Evolutionary conservation across 208 protist genomes (phyloP), one percentile per base, ranked within the genome.

Genomic region (Acanthamoeba triangularis): DNA sequence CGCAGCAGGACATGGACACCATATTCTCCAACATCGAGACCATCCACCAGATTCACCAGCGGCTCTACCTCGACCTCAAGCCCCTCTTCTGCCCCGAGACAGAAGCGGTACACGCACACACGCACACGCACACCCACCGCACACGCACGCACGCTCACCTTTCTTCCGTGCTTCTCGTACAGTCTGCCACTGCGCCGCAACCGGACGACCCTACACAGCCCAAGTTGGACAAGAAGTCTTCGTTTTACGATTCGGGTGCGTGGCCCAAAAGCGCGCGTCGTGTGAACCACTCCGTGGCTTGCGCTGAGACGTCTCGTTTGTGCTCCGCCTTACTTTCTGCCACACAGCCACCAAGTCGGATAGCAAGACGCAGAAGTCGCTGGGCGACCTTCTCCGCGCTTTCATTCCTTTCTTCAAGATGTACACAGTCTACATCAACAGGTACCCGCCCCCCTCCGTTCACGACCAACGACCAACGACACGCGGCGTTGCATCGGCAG

Each of bases 341-440:
- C n/a, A n/a, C n/a, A n/a, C 74, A 52, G 56, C 52, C 4, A 72
- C 84, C 41, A 90, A 61, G 41, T 41, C 84, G 2, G 41, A 90
- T 33, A 90, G 56, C 84, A 90, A 90, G 33, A 72, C 35, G 28
- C 90, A 78, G 44, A 82, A 82, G n/a, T 94, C 90, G 90, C 49
- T 94, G 25, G 90, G 90, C 6, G 90, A 94, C 52, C 44, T 94
- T 30, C n/a, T 94, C 7, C 41, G 90, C 5, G 56, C 90, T 16
- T 94, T 94, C 90, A 61, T 94, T 80, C 90, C 54, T n/a, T 94
- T 94, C 67, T 94, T 94, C 44, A 94, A 94, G 90, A 94, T 94
- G 90, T 94, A 94, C 25, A 94, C 56, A 0, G 90, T 72, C 25
- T 94, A 94, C 90, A 78, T 94, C 63, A 94, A 94, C 67, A 82